These are phyloP conservation scores for Cyclotella atomus DNA, from an alignment of 108 stramenopile genomes.

Conservation along the genomic window DNA sequence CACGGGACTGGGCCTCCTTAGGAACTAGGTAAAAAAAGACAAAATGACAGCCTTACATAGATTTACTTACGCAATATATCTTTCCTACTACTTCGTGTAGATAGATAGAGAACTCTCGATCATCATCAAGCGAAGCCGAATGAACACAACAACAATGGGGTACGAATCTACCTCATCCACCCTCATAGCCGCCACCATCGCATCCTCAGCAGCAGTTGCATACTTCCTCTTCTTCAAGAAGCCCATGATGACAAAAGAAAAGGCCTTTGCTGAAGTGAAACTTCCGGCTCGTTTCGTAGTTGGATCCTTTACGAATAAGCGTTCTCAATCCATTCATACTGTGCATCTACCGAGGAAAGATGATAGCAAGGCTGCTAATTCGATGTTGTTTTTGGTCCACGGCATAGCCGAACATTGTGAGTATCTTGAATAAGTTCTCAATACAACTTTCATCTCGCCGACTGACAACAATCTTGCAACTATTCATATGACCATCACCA, in stretches of 20 bases:
- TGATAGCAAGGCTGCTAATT: slow-evolving; percentile 20
- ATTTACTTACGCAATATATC: too few species aligned
- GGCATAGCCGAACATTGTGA: slow-evolving; percentile 47
- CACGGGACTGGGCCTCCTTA: too few species aligned
- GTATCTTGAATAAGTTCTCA: neutral
- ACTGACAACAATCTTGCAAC: neutral
- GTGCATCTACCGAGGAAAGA: slow-evolving; percentile 31
- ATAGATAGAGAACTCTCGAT: too few species aligned
- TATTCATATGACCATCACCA: too few species aligned
- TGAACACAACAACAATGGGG: neutral
- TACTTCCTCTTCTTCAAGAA: slow-evolving; percentile 19
- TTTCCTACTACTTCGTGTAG: too few species aligned
- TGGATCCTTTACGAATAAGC: slow-evolving; percentile 28
- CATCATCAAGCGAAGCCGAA: too few species aligned
- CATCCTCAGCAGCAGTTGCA: slow-evolving; percentile 22
- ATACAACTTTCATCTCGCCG: neutral
- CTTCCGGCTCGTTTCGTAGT: slow-evolving; percentile 18
- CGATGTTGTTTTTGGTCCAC: slow-evolving; percentile 37
- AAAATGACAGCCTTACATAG: too few species aligned
- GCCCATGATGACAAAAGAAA: slow-evolving; percentile 22
- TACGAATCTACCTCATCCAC: slow-evolving; percentile 5
- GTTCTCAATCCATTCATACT: slow-evolving; percentile 38
- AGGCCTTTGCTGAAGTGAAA: slow-evolving; percentile 17
- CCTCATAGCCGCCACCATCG: neutral
- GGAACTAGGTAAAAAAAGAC: too few species aligned